Base-by-base conservation (phyloP, 768 basidiomycete genomes). In the Crassisporium funariophilum region DNA sequence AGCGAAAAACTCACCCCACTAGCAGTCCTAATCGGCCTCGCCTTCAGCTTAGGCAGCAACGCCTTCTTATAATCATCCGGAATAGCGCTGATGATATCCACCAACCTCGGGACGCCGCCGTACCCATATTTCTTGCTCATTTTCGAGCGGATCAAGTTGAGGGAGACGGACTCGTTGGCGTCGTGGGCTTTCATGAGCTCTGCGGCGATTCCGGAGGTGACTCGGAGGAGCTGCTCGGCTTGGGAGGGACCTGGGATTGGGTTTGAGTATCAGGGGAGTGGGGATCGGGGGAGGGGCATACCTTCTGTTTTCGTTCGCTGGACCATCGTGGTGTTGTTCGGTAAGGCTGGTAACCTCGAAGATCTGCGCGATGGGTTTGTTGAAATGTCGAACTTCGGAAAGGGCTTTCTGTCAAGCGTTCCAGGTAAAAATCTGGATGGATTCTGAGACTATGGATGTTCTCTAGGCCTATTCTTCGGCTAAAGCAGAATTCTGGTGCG, bases 1-100 rank as follows among this genome's bases (percentile, higher is more conserved):
- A 29, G 5, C 37, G 31, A 29, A 20, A 22, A 15, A 76, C 86
- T 60, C 58, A 95, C 95, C 48, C 97, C 95, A 68, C 93, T 95
- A 6, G 97, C 97, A 3, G 95, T 98, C 52, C 97, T 74, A 44
- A 99, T 93, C 15, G 97, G 97, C 54, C 97, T 81, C 15, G 97
- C 95, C 55, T 84, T 88, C 49, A 99, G 71, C 65, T 87, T 93
- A 2, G 94, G 93, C 43, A 98, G 66, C 16, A 99, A 68, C 5
- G 87, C 87, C 56, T 92, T 92, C 69, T 94, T 94, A 72, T 95
- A 93, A 44, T 97, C 95, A 65, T 98, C 95, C 13, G 97, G 97
- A 40, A 98, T 95, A 27, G 97, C 97, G 53, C 92, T 91, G 68
- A 99, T 93, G 60, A 99, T 98, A 65, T 99, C 97, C 35, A 98